phyloP scores from a whole-genome alignment of 257 asterid species.

The Ilex aquifolium region DNA sequence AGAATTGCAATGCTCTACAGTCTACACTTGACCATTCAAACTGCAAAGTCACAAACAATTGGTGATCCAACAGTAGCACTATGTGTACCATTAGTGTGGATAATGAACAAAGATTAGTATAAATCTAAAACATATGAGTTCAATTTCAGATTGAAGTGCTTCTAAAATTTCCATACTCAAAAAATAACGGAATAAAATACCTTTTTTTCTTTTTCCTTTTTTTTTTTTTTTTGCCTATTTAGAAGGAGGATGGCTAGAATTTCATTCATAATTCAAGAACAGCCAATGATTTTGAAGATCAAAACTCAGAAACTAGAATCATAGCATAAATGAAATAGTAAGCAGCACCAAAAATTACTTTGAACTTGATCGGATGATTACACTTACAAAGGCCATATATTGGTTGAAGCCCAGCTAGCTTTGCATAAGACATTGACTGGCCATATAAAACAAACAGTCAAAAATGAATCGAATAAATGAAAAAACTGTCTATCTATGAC shows the following conservation, averaged over 20 bases:
- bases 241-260: background rate
- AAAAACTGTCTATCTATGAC: background rate
- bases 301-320: background rate
- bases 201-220: background rate
- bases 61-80: background rate
- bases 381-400: constrained; percentile 98
- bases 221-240: background rate
- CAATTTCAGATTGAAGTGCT: no score
- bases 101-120: background rate
- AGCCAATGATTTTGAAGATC: background rate
- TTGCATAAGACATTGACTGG: constrained; percentile 99
- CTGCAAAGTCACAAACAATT: background rate
- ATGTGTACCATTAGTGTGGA: background rate
- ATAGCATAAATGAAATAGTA: constrained; percentile 4
- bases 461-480: constrained; percentile 3
- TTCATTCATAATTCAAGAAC: background rate
- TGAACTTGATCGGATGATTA: background rate
- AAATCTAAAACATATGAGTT: no score
- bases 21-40: no score
- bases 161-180: no score
- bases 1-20: no score
- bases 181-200: no score
- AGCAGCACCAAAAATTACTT: constrained; percentile 9
- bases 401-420: constrained; percentile 97
- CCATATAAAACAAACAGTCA: constrained; percentile 15